phyloP scores from a whole-genome alignment of 805 yeast species.

The Candida chilensis region DNA sequence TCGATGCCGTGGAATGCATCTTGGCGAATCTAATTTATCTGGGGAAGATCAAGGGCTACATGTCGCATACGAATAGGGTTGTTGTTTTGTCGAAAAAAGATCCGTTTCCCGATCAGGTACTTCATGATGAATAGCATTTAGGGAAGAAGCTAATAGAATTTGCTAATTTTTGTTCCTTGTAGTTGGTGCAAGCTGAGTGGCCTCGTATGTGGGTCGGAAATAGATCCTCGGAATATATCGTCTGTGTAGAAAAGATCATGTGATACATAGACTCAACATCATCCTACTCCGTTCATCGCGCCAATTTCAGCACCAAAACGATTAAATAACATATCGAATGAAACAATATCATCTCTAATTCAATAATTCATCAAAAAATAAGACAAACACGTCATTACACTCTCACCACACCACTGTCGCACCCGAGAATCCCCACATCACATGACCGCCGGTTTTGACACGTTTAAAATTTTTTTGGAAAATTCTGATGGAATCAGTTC shows the following conservation, averaged over 20 bases:
- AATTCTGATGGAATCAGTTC: no score
- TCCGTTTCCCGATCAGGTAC: slow-evolving; percentile 50
- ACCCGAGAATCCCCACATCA: background rate
- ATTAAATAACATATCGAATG: no score
- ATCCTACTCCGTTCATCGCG: no score
- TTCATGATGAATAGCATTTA: background rate
- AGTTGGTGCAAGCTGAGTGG: background rate
- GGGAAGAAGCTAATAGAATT: background rate
- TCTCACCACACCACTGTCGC: no score
- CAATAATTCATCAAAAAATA: no score
- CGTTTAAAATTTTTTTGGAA: no score
- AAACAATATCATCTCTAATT: no score
- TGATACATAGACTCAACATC: background rate
- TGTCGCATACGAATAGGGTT: slow-evolving; percentile 67
- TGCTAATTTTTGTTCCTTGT: background rate
- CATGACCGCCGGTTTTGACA: background rate
- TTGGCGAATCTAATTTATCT: slow-evolving; percentile 56
- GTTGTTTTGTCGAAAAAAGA: slow-evolving; percentile 67
- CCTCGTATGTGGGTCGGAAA: background rate
- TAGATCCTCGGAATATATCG: background rate
- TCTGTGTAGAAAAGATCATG: background rate
- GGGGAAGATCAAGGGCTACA: slow-evolving; percentile 66
- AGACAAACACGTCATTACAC: no score
- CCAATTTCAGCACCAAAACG: no score
- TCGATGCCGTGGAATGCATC: slow-evolving; percentile 59